These are phyloP conservation scores for Schrenkiella parvula DNA, from an alignment of 345 rosid species.

Conservation along the genomic window DNA sequence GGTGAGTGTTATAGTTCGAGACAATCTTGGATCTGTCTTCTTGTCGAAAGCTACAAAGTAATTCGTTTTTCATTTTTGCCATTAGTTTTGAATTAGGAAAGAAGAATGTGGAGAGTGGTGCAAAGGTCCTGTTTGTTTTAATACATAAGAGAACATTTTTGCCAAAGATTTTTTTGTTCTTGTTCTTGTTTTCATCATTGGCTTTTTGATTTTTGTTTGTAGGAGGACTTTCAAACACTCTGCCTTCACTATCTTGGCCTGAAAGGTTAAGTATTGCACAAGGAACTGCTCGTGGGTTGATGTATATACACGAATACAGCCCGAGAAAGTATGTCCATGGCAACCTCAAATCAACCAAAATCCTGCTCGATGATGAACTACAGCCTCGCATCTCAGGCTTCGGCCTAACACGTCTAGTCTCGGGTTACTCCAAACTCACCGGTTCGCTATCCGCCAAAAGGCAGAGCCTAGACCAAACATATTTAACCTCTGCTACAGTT, in stretches of 20 bases:
- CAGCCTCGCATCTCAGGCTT: constrained; percentile 80
- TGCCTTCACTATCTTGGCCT: constrained; percentile 62
- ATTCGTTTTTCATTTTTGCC: neutral
- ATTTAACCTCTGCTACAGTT: constrained; percentile 32
- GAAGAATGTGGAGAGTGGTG: neutral
- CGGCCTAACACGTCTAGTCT: constrained; percentile 60
- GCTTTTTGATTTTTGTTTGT: constrained; percentile 17
- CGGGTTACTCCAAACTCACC: constrained; percentile 39
- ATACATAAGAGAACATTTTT: neutral
- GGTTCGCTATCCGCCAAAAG: constrained; percentile 43
- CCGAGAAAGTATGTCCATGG: constrained; percentile 79
- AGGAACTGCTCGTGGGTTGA: constrained; percentile 81
- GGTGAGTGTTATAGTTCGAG: neutral
- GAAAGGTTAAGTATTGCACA: constrained; percentile 78
- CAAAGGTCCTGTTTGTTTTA: neutral
- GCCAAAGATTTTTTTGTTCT: neutral
- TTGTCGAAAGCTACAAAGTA: neutral
- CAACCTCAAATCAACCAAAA: constrained; percentile 73
- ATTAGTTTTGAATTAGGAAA: neutral
- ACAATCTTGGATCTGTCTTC: constrained; percentile 19
- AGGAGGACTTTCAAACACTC: constrained; percentile 52
- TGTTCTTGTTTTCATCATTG: neutral
- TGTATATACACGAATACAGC: constrained; percentile 73
- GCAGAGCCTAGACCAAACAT: constrained; percentile 40
- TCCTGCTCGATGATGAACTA: constrained; percentile 77